Conservation (phyloP, 805 yeast species). For the Suhomyces prunicola region DNA sequence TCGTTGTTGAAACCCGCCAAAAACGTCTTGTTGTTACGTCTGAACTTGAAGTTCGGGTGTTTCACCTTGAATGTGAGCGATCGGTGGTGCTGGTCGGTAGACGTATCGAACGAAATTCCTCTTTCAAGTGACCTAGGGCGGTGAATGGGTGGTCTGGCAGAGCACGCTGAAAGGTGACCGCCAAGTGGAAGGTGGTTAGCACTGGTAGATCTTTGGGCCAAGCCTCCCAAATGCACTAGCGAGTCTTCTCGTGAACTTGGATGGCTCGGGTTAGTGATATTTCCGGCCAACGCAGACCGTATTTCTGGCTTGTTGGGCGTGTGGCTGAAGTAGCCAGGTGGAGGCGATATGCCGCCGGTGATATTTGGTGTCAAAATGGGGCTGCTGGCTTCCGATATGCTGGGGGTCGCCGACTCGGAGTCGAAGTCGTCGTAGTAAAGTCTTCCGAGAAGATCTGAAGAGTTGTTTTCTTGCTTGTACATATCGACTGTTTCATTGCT, state of each 20-base stretch:
- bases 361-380: constrained; percentile 16
- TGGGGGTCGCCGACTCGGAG: constrained; percentile 23
- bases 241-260: background rate
- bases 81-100: constrained; percentile 27
- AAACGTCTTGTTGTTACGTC: constrained; percentile 43
- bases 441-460: constrained; percentile 40
- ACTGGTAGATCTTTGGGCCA: constrained; percentile 6
- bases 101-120: constrained; percentile 42
- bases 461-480: constrained; percentile 35
- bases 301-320: background rate
- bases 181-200: constrained; percentile 1
- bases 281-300: background rate
- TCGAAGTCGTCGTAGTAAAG: constrained; percentile 44
- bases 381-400: constrained; percentile 14
- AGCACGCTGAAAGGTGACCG: background rate
- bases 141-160: background rate
- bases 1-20: constrained; percentile 40
- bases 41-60: constrained; percentile 41
- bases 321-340: background rate
- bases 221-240: constrained; percentile 9
- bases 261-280: background rate
- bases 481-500: constrained; percentile 36
- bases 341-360: constrained; percentile 1
- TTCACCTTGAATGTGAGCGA: constrained; percentile 40
- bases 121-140: constrained; percentile 27